Percentiles rank a stretch among this genome's conserved stretches.
These are phyloP conservation scores for Fraxinus dipetala DNA, from an alignment of 305 asterid genomes.

Conservation along the genomic window DNA sequence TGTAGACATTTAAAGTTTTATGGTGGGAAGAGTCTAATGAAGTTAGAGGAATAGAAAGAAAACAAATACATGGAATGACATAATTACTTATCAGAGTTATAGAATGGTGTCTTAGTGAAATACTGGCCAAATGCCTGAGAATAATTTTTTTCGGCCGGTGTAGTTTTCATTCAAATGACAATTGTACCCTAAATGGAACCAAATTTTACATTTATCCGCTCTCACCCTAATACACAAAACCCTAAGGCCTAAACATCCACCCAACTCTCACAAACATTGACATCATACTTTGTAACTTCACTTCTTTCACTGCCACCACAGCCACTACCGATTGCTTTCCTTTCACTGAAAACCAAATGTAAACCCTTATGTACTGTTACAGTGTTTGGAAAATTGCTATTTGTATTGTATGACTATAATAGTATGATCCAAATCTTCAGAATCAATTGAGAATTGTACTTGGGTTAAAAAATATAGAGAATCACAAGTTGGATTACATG, in stretches of 20 bases:
- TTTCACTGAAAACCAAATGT: background rate
- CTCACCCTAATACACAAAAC: background rate
- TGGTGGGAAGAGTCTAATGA: background rate
- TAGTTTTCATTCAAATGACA: background rate
- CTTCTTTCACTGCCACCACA: background rate
- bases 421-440: background rate
- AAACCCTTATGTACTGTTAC: background rate
- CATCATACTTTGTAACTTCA: background rate
- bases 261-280: background rate
- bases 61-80: background rate
- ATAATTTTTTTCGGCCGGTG: background rate
- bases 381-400: background rate
- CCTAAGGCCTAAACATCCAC: background rate
- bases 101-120: background rate
- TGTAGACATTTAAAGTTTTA: background rate
- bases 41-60: background rate
- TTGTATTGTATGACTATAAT: background rate
- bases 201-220: background rate
- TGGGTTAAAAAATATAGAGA: background rate
- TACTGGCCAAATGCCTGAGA: background rate
- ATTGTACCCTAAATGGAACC: background rate
- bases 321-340: background rate
- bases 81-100: background rate
- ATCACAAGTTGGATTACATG: background rate
- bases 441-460: background rate